Evolutionary conservation across 768 basidiomycete genomes (phyloP).

Genomic region (Leccinum uliginosum): DNA sequence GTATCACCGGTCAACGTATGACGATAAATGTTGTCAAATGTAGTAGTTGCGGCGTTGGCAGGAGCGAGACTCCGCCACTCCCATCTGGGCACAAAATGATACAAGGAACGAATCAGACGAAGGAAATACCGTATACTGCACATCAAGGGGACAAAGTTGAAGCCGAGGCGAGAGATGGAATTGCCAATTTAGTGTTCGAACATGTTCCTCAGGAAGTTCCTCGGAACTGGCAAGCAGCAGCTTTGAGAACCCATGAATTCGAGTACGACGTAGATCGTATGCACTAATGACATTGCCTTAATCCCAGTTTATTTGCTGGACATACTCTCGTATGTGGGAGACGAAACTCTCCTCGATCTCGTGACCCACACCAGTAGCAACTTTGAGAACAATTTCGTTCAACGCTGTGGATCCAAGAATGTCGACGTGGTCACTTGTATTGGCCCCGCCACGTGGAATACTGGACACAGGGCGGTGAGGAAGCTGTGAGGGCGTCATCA

Average conservation of each 20-base stretch:
- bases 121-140: neutral
- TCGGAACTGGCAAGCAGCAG: neutral
- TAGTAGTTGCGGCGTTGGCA: neutral
- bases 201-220: neutral
- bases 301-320: constrained; percentile 76
- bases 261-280: neutral
- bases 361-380: constrained; percentile 78
- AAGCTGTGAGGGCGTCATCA: constrained; percentile 42
- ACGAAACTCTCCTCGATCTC: constrained; percentile 68
- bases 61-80: neutral
- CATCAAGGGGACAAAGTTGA: constrained; percentile 3
- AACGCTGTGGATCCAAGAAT: constrained; percentile 72
- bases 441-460: constrained; percentile 86
- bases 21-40: neutral
- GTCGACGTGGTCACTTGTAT: constrained; percentile 89
- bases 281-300: constrained; percentile 21
- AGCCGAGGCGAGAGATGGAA: neutral
- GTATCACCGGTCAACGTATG: neutral
- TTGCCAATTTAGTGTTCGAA: constrained; percentile 3
- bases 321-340: constrained; percentile 76
- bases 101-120: neutral
- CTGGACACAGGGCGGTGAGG: constrained; percentile 70
- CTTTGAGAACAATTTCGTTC: constrained; percentile 88
- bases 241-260: constrained; percentile 1
- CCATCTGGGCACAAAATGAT: neutral